A percentile compares a stretch with the other conserved stretches of the same genome.
Conservation (phyloP, 345 rosid genomes). For the Populus ilicifolia region DNA sequence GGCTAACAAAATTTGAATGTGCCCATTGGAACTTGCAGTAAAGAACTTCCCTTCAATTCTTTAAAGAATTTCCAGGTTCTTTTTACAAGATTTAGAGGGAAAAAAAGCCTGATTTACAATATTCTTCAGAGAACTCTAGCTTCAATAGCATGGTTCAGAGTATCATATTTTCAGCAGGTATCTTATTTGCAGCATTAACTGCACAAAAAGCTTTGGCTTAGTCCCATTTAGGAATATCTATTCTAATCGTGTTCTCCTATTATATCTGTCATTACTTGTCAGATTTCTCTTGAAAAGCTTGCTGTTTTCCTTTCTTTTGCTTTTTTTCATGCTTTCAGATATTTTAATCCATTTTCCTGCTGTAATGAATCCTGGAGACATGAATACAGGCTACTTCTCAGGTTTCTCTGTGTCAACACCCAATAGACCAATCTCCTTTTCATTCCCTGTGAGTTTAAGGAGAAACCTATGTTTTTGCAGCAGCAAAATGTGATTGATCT, state of each 20-base stretch:
- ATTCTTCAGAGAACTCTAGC: neutral
- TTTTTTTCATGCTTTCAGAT: too few species aligned
- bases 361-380: too few species aligned
- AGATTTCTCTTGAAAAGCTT: neutral
- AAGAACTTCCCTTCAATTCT: neutral
- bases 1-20: neutral
- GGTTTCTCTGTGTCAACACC: conserved; percentile 88
- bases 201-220: neutral
- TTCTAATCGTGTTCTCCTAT: neutral
- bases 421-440: conserved; percentile 75
- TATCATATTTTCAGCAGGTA: neutral
- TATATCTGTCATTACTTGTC: neutral
- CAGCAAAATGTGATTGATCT: neutral
- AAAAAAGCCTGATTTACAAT: neutral
- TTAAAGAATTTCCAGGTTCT: neutral
- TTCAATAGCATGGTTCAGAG: neutral
- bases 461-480: conserved; percentile 58
- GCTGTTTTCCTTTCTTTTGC: neutral
- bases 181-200: neutral
- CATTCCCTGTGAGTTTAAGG: conserved; percentile 68
- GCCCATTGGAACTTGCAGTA: neutral
- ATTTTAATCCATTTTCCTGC: too few species aligned
- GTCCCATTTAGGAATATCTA: neutral
- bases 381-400: conserved; percentile 21
- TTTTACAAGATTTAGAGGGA: neutral